Conservation (phyloP, 2,329 filamentous ascomycete species). For the Phaeosphaeria sp. region DNA sequence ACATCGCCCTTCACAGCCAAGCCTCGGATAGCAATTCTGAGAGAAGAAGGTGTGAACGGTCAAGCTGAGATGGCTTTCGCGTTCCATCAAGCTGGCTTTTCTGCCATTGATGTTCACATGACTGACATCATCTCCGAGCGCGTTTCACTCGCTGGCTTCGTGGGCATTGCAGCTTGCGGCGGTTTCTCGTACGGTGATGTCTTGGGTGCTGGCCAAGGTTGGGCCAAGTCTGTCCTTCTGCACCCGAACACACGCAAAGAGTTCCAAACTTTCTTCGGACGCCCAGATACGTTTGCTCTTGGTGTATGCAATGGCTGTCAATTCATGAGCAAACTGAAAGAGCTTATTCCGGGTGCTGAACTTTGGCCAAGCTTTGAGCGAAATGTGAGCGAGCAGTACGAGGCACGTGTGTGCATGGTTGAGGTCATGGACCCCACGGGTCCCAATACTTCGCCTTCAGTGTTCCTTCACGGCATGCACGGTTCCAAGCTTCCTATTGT, state of each 20-base stretch:
- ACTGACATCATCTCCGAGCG: conserved; percentile 82
- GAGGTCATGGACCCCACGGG: conserved; percentile 68
- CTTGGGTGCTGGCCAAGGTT: conserved; percentile 92
- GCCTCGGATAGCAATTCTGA: conserved; percentile 86
- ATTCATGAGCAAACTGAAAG: conserved; percentile 83
- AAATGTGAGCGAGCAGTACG: conserved; percentile 87
- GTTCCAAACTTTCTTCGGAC: conserved; percentile 84
- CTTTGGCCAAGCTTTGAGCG: conserved; percentile 87
- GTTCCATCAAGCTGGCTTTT: conserved; percentile 89
- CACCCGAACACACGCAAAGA: conserved; percentile 77
- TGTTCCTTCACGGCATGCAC: conserved; percentile 90
- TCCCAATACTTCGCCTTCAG: conserved; percentile 59
- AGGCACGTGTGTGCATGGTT: conserved; percentile 86
- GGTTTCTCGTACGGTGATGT: conserved; percentile 96
- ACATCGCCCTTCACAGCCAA: conserved; percentile 66
- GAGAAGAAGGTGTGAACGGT: conserved; percentile 95
- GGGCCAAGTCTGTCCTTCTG: conserved; percentile 91
- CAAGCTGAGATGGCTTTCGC: conserved; percentile 98
- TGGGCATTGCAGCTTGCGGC: conserved; percentile 90
- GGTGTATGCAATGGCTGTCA: conserved; percentile 99
- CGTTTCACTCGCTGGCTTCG: conserved; percentile 80
- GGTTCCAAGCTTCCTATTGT: conserved; percentile 83
- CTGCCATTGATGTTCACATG: conserved; percentile 95
- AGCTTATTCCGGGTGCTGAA: conserved; percentile 81
- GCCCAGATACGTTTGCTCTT: conserved; percentile 87